A percentile compares a stretch with the other conserved stretches of the same genome.
phyloP scores from a whole-genome alignment of 805 yeast genomes.

The Yamadazyma scolyti region DNA sequence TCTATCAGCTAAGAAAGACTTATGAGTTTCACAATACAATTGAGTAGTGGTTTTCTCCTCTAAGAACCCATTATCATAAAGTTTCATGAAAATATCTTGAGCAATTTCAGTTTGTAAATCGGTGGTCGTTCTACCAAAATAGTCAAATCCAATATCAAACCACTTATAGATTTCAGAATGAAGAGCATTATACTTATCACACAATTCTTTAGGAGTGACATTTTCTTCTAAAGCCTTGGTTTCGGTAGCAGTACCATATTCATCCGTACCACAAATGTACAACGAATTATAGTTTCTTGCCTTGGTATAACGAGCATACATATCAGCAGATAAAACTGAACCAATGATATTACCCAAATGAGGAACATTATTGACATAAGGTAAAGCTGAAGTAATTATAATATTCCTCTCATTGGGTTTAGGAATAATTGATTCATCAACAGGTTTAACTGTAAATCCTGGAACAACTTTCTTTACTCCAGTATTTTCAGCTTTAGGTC shows the following conservation, averaged over 20 bases:
- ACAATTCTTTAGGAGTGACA: conserved; percentile 80
- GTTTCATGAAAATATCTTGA: conserved; percentile 81
- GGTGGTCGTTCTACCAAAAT: conserved; percentile 96
- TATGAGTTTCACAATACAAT: conserved; percentile 85
- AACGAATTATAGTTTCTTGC: conserved; percentile 84
- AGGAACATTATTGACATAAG: conserved; percentile 97
- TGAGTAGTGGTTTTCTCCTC: conserved; percentile 89
- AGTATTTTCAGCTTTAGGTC: conserved; percentile 35
- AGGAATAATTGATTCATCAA: conserved; percentile 45
- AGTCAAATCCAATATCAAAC: conserved; percentile 93
- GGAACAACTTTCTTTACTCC: conserved; percentile 32
- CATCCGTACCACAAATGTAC: conserved; percentile 95
- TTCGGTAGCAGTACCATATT: conserved; percentile 99
- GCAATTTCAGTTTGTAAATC: conserved; percentile 89
- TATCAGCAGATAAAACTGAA: conserved; percentile 91
- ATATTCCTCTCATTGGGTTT: conserved; percentile 71
- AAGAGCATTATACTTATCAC: conserved; percentile 84
- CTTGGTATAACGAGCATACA: conserved; percentile 85
- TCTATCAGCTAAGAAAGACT: conserved; percentile 92
- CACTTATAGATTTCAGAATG: conserved; percentile 92
- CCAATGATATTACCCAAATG: conserved; percentile 98
- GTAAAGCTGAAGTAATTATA: conserved; percentile 91
- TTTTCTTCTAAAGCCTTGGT: conserved; percentile 96
- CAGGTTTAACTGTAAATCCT: conserved; percentile 30
- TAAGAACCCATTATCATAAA: conserved; percentile 71